These are phyloP conservation scores for Immersiella caudata DNA, from an alignment of 495 filamentous ascomycete genomes.

Conservation along the genomic window DNA sequence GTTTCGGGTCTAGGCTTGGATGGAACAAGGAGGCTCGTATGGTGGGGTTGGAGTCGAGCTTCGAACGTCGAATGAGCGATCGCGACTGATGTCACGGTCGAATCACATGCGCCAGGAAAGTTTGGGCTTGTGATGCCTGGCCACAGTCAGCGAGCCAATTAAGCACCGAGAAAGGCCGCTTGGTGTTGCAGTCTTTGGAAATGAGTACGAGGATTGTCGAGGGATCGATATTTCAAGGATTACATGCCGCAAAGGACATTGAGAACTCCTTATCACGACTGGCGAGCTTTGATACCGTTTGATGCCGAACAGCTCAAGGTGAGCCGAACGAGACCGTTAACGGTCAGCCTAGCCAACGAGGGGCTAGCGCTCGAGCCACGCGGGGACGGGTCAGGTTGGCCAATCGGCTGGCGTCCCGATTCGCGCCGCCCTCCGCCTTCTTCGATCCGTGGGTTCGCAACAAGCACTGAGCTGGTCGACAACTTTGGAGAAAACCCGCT, in stretches of 20 bases:
- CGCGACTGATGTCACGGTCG: slow-evolving; percentile 27
- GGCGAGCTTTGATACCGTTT: background rate
- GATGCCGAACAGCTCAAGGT: background rate
- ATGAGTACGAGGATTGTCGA: background rate
- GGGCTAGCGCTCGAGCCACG: slow-evolving; percentile 1
- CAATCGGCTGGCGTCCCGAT: slow-evolving; percentile 8
- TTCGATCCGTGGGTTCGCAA: background rate
- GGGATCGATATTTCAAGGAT: background rate
- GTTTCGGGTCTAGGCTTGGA: background rate
- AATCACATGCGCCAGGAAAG: slow-evolving; percentile 26
- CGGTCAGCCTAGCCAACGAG: background rate
- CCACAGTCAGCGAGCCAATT: slow-evolving; percentile 3
- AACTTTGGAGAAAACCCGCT: slow-evolving; percentile 5
- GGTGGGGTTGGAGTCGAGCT: slow-evolving; percentile 2
- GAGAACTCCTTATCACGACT: background rate
- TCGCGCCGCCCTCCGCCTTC: background rate
- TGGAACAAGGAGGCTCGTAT: background rate
- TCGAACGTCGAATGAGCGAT: background rate
- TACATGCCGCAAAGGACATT: background rate
- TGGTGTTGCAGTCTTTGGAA: background rate
- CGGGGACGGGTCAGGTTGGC: background rate
- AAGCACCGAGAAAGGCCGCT: background rate
- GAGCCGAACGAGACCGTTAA: slow-evolving; percentile 3
- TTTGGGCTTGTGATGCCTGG: slow-evolving; percentile 7
- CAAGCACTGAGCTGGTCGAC: background rate